Evolutionary conservation across 139 green algal genomes (phyloP), one percentile per base, ranked within the genome.

Genomic region (Ettlia oleoabundans): DNA sequence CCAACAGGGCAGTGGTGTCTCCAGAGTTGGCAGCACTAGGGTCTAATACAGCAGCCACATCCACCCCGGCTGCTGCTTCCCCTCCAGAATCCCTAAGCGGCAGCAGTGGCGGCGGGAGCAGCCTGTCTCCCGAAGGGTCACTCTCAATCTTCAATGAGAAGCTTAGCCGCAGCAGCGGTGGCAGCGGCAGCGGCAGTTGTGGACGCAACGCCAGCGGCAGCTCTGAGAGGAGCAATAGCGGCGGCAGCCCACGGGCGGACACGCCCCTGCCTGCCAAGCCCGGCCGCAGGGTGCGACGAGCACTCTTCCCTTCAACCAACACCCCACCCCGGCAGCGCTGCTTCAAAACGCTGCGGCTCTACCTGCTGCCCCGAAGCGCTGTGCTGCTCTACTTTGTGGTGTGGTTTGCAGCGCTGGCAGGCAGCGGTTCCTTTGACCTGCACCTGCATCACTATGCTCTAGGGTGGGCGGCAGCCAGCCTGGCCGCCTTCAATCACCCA

Each of bases 391-490:
- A 58, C 73, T 80, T 80, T 52, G 53, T 52, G 0, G 53, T 9
- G 13, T 80, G 73, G 73, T 28, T 67, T 38, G 73, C 53, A 2
- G 73, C 35, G 2, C 35, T 80, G 53, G 47, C 53, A 0, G 53
- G 35, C 18, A 35, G 15, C 18, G 73, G 73, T 0, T 51, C 53
- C 35, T 80, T 38, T 52, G 41, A 38, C 33, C 35, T 80, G 52
- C 73, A 80, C 73, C 73, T 80, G 73, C 73, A 80, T 53, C 73
- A 80, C 38, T 80, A 69, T 3, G 73, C 73, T 26, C 73, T 80
- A 52, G 73, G 52, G 52, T 80, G 52, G 52, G 73, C 24, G 0
- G 52, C 38, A 26, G 73, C 73, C 73, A 53, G 22, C 37, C 63
- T 68, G 19, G 73, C 52, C 8, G 73, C 73, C 73, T 80, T 80